Evolutionary conservation across 805 yeast genomes (phyloP).

Genomic region (Wickerhamiella azymoides): DNA sequence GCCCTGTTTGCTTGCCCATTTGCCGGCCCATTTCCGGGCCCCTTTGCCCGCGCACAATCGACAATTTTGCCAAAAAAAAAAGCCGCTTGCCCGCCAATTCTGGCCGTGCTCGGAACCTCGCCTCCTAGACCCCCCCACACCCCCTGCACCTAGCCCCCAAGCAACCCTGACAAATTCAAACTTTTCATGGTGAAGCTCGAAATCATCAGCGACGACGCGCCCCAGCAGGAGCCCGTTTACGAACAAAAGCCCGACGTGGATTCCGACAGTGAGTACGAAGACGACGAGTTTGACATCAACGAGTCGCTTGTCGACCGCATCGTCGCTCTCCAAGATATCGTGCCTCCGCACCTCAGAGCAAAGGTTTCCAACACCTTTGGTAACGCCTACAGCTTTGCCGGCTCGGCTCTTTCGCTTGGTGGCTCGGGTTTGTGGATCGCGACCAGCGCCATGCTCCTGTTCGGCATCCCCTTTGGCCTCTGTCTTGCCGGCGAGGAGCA

Average conservation of each 20-base stretch:
- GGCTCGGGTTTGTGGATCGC: constrained; percentile 76
- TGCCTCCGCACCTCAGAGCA: constrained; percentile 76
- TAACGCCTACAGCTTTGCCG: constrained; percentile 26
- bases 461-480: constrained; percentile 87
- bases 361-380: constrained; percentile 26
- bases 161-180: not conserved
- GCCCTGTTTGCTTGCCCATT: too few relatives aligned
- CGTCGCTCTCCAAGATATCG: constrained; percentile 78
- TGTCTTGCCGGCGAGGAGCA: constrained; percentile 88
- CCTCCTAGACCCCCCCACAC: not conserved
- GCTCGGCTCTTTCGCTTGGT: constrained; percentile 40
- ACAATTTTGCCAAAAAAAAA: too few relatives aligned
- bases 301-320: constrained; percentile 83
- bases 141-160: not conserved
- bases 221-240: constrained; percentile 16
- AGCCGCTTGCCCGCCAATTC: too few relatives aligned
- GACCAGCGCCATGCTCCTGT: constrained; percentile 66
- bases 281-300: constrained; percentile 57
- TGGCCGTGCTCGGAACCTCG: too few relatives aligned
- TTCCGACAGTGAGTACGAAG: constrained; percentile 43
- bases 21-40: too few relatives aligned
- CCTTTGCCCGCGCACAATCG: too few relatives aligned
- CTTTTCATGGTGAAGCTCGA: constrained; percentile 57
- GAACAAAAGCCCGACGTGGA: constrained; percentile 31
- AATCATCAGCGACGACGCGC: constrained; percentile 47